These are phyloP conservation scores for Metarhizium brunneum DNA, from an alignment of 2,329 filamentous ascomycete species.

Conservation along the genomic window DNA sequence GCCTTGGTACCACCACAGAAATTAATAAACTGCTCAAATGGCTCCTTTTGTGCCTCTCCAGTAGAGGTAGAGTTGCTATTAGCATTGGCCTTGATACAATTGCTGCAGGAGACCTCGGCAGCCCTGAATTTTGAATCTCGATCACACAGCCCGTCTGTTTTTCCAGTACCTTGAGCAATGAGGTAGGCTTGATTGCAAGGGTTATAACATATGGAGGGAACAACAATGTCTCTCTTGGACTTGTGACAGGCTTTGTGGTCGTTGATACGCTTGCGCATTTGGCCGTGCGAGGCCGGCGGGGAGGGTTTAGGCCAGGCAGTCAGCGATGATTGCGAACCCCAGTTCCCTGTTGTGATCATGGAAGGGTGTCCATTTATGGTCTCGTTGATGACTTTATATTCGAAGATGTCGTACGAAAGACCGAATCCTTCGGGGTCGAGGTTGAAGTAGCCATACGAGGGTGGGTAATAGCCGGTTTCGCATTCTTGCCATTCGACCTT, in stretches of 20 bases:
- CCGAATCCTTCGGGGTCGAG: conserved; percentile 54
- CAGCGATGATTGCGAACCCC: conserved; percentile 40
- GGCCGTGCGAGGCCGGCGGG: not conserved
- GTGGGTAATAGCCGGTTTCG: conserved; percentile 41
- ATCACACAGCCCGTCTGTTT: conserved; percentile 35
- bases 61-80: conserved; percentile 4
- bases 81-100: conserved; percentile 28
- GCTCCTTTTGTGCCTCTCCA: conserved; percentile 18
- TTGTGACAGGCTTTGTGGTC: conserved; percentile 9
- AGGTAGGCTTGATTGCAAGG: conserved; percentile 44
- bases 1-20: conserved; percentile 31
- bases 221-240: conserved; percentile 28
- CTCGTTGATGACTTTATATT: conserved; percentile 28
- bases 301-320: conserved; percentile 18
- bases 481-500: conserved; percentile 33
- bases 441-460: conserved; percentile 49
- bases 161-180: conserved; percentile 39
- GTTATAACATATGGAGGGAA: conserved; percentile 41
- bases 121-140: conserved; percentile 30
- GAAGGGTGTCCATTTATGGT: conserved; percentile 26
- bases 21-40: conserved; percentile 34
- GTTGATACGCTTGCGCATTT: not conserved
- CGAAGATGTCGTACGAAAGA: conserved; percentile 53
- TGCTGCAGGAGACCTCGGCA: conserved; percentile 27
- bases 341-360: conserved; percentile 46